Evolutionary conservation across 352 stramenopile species (phyloP).

Genomic region (Phytopythium aichiense): DNA sequence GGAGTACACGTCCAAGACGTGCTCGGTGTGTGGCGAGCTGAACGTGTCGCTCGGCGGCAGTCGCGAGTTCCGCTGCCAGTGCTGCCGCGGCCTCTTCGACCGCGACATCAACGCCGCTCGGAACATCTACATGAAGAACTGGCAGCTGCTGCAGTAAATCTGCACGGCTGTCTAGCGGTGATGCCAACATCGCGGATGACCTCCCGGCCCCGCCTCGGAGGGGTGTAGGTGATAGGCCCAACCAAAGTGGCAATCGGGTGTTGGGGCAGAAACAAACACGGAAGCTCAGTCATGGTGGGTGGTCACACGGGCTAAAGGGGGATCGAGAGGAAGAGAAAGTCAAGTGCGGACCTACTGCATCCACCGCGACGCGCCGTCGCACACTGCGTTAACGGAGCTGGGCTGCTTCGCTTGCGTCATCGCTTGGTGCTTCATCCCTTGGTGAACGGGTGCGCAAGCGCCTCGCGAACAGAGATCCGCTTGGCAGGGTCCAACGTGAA

Average conservation of each 20-base stretch:
- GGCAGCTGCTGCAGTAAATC: too few relatives aligned
- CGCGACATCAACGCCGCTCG: too few relatives aligned
- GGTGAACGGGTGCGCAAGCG: conserved; percentile 80
- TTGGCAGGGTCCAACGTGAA: conserved; percentile 78
- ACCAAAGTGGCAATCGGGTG: neutral
- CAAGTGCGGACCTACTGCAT: conserved; percentile 7
- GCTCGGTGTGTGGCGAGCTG: conserved; percentile 8
- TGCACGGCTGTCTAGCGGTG: too few relatives aligned
- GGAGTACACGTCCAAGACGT: conserved; percentile 17
- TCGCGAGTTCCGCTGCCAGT: too few relatives aligned
- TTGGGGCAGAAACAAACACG: neutral
- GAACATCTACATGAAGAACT: too few relatives aligned
- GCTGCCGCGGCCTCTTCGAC: too few relatives aligned
- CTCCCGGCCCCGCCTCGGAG: too few relatives aligned
- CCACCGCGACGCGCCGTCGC: neutral
- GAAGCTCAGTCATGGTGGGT: conserved; percentile 3
- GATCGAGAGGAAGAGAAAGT: neutral
- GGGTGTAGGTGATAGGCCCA: too few relatives aligned
- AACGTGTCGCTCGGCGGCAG: neutral
- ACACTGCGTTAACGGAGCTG: neutral
- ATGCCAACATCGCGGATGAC: too few relatives aligned
- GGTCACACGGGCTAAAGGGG: neutral
- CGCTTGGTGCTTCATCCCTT: conserved; percentile 19
- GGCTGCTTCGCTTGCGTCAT: neutral
- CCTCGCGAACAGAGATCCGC: conserved; percentile 69